Evolutionary conservation across 768 basidiomycete genomes (phyloP), one percentile per base, ranked within the genome.

Genomic region (Suillus subalutaceus): DNA sequence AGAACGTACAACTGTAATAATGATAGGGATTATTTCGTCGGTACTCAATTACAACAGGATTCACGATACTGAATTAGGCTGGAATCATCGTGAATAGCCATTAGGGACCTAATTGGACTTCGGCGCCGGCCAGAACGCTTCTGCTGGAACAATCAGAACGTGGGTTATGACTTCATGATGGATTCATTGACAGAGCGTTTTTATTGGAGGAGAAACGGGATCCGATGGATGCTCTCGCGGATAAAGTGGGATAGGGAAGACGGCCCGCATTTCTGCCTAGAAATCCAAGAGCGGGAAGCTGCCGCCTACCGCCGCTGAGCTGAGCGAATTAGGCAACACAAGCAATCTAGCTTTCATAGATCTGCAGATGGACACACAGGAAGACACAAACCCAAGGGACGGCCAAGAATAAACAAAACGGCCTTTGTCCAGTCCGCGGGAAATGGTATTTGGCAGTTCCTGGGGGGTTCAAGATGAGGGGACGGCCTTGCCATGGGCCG

Each of bases 341-440:
- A 26, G 23, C 10, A 13, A 56, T 56, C 35, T 56, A 13, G 20
- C 35, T 35, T n/a, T 56, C 20, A 56, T n/a, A 60, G 10, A 59
- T 59, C 58, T 59, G 23, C 12, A 40, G 26, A 59, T 59, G n/a
- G 18, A 30, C 41, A 12, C 40, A 60, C 26, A 60, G 59, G 59
- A 60, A 43, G 18, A 41, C 6, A 2, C 59, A 30, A 26, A 43
- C 40, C 26, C 23, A 55, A 26, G 15, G 26, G 26, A 60, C 26
- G 0, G 41, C 59, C 26, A 60, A 60, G 59, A 60, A 60, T 43
- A 60, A 20, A 41, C 18, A 41, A 10, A 10, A 40, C 41, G 41
- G 59, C 58, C 58, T 20, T 41, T 60, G 10, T 40, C 38, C 5
- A 59, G 40, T 60, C 26, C 59, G 40, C 40, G 40, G 58, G 40